A percentile compares a stretch with the other conserved stretches of the same genome.
These are phyloP conservation scores for Vitis hybrid DNA, from an alignment of 177 flowering plant genomes.

Conservation along the genomic window DNA sequence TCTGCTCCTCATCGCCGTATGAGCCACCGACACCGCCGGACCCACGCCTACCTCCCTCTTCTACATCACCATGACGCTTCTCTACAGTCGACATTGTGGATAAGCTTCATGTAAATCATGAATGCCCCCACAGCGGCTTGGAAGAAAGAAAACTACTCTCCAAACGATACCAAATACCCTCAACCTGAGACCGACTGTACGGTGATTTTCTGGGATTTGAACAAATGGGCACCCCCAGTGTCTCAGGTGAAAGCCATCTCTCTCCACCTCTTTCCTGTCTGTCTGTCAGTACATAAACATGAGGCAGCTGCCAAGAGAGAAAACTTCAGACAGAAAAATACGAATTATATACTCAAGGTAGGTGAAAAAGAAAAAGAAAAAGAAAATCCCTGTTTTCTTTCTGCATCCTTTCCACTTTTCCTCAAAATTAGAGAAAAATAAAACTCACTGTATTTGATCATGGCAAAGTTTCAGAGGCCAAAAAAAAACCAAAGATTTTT, in stretches of 20 bases:
- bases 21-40: slow-evolving; percentile 5
- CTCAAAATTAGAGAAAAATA: too few relatives aligned
- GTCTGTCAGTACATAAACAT: slow-evolving; percentile 13
- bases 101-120: slow-evolving; percentile 37
- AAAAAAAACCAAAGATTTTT: too few relatives aligned
- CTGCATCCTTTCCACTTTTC: too few relatives aligned
- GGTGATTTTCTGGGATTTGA: background rate
- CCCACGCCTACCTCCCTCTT: slow-evolving; percentile 10
- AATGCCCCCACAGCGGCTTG: slow-evolving; percentile 7
- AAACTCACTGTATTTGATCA: too few relatives aligned
- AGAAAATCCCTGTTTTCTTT: too few relatives aligned
- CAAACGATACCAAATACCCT: too few relatives aligned
- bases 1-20: slow-evolving; percentile 7
- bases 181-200: background rate
- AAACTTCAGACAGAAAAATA: too few relatives aligned
- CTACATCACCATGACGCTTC: slow-evolving; percentile 16
- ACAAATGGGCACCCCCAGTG: background rate
- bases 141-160: too few relatives aligned
- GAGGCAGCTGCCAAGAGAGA: too few relatives aligned
- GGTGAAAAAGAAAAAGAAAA: too few relatives aligned
- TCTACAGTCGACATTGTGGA: slow-evolving; percentile 25
- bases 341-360: too few relatives aligned
- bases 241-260: slow-evolving; percentile 5
- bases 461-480: too few relatives aligned
- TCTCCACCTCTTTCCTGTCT: slow-evolving; percentile 7